Percentiles rank a stretch among this genome's conserved stretches.
phyloP scores from a whole-genome alignment of 257 asterid genomes.

The Nicotiana sylvestris region DNA sequence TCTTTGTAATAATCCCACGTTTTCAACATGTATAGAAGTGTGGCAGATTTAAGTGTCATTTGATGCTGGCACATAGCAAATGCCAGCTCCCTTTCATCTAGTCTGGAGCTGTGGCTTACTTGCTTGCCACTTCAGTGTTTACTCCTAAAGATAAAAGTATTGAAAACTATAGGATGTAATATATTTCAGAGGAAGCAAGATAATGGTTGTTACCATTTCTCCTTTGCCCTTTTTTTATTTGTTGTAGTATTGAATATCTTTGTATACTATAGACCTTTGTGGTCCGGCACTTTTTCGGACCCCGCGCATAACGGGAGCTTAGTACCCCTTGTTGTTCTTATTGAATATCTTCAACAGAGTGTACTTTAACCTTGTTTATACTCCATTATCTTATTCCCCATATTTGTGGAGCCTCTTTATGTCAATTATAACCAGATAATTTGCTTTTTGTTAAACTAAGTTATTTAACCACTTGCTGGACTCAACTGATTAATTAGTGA shows the following conservation, averaged over 20 bases:
- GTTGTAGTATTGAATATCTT: neutral
- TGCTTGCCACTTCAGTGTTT: neutral
- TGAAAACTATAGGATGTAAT: neutral
- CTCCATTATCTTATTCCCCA: neutral
- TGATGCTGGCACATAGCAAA: neutral
- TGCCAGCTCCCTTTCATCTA: neutral
- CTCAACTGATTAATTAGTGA: neutral
- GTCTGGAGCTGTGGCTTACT: neutral
- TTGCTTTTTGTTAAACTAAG: neutral
- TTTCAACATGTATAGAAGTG: neutral
- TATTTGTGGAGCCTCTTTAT: conserved; percentile 1
- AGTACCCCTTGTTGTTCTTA: neutral
- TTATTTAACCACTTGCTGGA: neutral
- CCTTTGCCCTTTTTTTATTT: neutral
- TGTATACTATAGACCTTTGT: no score
- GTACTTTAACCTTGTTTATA: neutral
- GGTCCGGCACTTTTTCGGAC: no score
- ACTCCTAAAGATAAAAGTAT: neutral
- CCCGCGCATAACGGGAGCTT: neutral
- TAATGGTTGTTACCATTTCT: neutral
- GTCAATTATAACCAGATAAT: neutral
- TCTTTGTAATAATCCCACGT: neutral
- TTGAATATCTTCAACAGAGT: neutral
- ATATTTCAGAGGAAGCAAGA: neutral
- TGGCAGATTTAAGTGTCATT: neutral